Conservation (phyloP, 2,329 filamentous ascomycete species). For the Delphinella strobiligena region DNA sequence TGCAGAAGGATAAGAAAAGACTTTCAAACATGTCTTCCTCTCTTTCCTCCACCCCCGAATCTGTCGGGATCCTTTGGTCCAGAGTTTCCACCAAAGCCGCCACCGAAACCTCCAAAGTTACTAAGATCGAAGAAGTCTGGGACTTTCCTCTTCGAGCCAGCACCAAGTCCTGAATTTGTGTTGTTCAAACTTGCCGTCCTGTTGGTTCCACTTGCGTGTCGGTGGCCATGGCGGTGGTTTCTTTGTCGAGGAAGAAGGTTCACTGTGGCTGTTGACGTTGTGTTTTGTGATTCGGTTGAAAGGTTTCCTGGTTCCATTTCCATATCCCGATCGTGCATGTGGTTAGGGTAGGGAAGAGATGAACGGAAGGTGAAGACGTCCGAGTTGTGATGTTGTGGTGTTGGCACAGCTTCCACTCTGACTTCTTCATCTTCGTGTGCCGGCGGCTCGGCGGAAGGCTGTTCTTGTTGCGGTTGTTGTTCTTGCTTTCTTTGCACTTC, state of each 20-base stretch:
- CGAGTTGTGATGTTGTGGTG: constrained; percentile 17
- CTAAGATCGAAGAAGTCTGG: constrained; percentile 67
- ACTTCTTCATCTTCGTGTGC: constrained; percentile 10
- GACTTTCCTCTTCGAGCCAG: constrained; percentile 61
- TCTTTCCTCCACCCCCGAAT: constrained; percentile 20
- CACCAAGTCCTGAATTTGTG: constrained; percentile 44
- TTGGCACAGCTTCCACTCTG: constrained; percentile 5
- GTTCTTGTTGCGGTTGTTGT: constrained; percentile 19
- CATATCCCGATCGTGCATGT: constrained; percentile 35
- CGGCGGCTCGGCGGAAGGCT: constrained; percentile 15
- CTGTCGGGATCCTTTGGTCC: constrained; percentile 26
- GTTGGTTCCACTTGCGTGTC: constrained; percentile 21
- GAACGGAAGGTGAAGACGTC: constrained; percentile 61
- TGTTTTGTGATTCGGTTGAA: constrained; percentile 25
- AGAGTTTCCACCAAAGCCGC: not conserved
- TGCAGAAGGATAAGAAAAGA: too few relatives aligned
- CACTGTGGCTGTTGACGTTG: constrained; percentile 26
- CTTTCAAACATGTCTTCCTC: constrained; percentile 21
- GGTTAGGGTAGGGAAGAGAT: constrained; percentile 43
- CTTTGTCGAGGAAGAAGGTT: constrained; percentile 12
- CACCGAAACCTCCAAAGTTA: constrained; percentile 24
- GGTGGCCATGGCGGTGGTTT: constrained; percentile 15
- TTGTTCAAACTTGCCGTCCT: constrained; percentile 24
- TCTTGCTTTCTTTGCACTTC: constrained; percentile 18
- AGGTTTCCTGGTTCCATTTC: constrained; percentile 31